Percentiles rank a stretch among this genome's conserved stretches.
Conservation (phyloP, 768 basidiomycete genomes). For the Mycena filopes region DNA sequence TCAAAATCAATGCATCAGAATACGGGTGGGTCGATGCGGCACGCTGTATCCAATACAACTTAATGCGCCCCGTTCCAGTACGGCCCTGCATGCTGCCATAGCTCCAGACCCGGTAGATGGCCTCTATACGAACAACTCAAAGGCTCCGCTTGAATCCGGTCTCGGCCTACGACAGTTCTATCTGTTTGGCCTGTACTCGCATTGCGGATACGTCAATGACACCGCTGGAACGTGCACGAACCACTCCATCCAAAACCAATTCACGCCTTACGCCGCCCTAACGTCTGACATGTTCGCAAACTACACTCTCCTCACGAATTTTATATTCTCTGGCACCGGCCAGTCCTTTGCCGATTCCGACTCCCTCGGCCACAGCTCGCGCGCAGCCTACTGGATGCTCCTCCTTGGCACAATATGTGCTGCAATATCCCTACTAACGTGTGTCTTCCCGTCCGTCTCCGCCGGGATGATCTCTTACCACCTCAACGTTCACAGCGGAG, state of each 20-base stretch:
- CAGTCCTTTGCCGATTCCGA: slow-evolving; percentile 68
- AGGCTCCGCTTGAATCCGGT: slow-evolving; percentile 64
- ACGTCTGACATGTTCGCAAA: slow-evolving; percentile 75
- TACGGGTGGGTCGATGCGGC: slow-evolving; percentile 65
- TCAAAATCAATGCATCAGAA: slow-evolving; percentile 72
- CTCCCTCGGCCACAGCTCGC: slow-evolving; percentile 71
- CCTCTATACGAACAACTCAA: slow-evolving; percentile 75
- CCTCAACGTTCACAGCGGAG: slow-evolving; percentile 58
- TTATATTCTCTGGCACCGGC: slow-evolving; percentile 54
- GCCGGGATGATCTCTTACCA: slow-evolving; percentile 26
- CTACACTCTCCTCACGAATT: slow-evolving; percentile 65
- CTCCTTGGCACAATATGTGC: slow-evolving; percentile 78
- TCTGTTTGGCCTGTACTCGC: slow-evolving; percentile 83
- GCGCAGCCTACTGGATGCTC: slow-evolving; percentile 80
- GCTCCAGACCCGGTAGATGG: slow-evolving; percentile 68
- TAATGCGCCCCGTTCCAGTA: slow-evolving; percentile 45
- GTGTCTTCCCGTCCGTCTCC: slow-evolving; percentile 40
- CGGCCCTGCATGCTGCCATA: slow-evolving; percentile 59
- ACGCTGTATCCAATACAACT: slow-evolving; percentile 5
- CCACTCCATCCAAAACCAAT: slow-evolving; percentile 64
- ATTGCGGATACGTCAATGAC: slow-evolving; percentile 76
- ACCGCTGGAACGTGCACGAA: slow-evolving; percentile 74
- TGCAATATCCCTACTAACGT: slow-evolving; percentile 75
- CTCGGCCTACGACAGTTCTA: slow-evolving; percentile 78
- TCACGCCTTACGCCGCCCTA: slow-evolving; percentile 72